phyloP scores from a whole-genome alignment of 208 protist species.

The Trypanosoma lewisi region DNA sequence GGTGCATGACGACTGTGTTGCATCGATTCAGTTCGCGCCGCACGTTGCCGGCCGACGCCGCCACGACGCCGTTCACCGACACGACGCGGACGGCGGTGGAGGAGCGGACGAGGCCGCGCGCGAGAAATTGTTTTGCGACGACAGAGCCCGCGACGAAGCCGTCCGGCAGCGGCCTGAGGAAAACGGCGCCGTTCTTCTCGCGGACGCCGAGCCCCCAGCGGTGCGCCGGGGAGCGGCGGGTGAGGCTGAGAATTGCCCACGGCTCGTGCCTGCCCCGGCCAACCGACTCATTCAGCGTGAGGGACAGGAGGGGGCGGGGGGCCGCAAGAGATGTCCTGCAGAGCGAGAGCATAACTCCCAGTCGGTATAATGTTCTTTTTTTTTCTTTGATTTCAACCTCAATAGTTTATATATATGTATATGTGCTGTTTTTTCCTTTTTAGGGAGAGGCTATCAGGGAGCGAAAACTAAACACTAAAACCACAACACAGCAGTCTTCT shows the following conservation, averaged over 20 bases:
- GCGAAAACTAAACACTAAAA: background rate
- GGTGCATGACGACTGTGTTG: slow-evolving; percentile 3
- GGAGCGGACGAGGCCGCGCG: background rate
- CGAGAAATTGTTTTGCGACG: slow-evolving; percentile 11
- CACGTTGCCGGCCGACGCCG: background rate
- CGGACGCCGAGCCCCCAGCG: slow-evolving; percentile 5
- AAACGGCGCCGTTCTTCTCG: slow-evolving; percentile 2
- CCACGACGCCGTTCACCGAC: slow-evolving; percentile 15
- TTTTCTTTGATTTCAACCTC: background rate
- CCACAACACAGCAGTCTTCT: too few relatives aligned
- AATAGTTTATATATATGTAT: background rate
- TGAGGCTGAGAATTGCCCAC: slow-evolving; percentile 17
- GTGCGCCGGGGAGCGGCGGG: background rate
- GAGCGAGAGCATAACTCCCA: slow-evolving; percentile 6
- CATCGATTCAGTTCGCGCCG: slow-evolving; percentile 11
- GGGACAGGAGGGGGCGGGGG: background rate
- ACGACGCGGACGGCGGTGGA: background rate
- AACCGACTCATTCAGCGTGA: slow-evolving; percentile 17
- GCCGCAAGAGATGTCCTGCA: background rate
- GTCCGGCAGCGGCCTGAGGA: slow-evolving; percentile 9
- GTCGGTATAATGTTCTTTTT: background rate
- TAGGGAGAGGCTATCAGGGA: background rate
- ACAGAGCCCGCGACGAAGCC: background rate
- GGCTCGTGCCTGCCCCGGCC: background rate
- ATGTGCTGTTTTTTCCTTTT: background rate